Evolutionary conservation across 169 alveolate species (phyloP).

Genomic region (Eimeria sp.): DNA sequence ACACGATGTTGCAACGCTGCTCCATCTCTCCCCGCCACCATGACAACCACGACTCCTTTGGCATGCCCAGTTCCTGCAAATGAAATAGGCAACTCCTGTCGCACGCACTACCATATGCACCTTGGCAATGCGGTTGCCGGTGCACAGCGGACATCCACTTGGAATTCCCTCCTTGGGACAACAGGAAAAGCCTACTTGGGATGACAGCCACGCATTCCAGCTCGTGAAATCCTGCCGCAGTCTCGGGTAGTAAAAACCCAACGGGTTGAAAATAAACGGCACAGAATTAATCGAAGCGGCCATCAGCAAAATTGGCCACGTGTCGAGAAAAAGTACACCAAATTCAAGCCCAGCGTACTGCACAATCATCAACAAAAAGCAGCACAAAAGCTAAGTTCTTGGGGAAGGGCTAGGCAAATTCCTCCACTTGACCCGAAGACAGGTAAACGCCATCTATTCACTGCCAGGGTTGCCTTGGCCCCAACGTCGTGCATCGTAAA

Average conservation of each 20-base stretch:
- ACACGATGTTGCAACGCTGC: constrained; percentile 73
- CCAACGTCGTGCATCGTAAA: background rate
- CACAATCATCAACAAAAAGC: background rate
- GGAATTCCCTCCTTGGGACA: too few species aligned
- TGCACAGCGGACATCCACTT: background rate
- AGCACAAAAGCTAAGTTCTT: background rate
- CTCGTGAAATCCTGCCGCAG: constrained; percentile 75
- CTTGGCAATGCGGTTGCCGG: too few species aligned
- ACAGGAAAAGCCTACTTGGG: constrained; percentile 45
- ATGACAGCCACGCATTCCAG: constrained; percentile 81
- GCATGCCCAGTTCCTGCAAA: constrained; percentile 70
- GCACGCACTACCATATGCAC: background rate
- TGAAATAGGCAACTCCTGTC: background rate
- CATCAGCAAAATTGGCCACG: constrained; percentile 80
- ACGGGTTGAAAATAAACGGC: constrained; percentile 80
- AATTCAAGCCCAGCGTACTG: constrained; percentile 80
- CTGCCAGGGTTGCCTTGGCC: background rate
- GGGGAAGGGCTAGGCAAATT: background rate
- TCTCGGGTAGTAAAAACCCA: constrained; percentile 82
- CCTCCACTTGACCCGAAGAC: background rate
- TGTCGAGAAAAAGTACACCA: constrained; percentile 73
- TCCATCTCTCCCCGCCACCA: constrained; percentile 84
- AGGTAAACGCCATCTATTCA: background rate
- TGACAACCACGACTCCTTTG: constrained; percentile 75
- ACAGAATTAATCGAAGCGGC: constrained; percentile 77